A percentile compares a stretch with the other conserved stretches of the same genome.
Evolutionary conservation across 2,329 filamentous ascomycete species (phyloP).

Genomic region (Sporothrix brasiliensis): DNA sequence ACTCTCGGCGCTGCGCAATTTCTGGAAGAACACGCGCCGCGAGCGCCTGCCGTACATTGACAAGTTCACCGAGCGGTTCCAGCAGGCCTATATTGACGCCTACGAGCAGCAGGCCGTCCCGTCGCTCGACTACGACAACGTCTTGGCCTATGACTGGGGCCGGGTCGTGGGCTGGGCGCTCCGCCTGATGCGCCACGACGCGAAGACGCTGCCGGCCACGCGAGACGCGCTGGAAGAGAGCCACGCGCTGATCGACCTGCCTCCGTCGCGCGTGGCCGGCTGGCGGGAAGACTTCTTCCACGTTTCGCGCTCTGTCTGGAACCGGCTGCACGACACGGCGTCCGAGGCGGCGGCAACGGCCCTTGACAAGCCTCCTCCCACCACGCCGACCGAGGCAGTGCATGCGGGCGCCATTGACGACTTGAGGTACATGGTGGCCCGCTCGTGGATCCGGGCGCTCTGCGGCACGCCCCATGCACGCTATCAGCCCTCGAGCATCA

Average conservation of each 20-base stretch:
- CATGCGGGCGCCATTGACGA: not conserved
- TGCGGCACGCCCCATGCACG: constrained; percentile 56
- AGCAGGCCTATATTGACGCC: constrained; percentile 65
- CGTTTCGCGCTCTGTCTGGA: constrained; percentile 57
- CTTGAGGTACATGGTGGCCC: constrained; percentile 31
- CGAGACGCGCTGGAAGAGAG: constrained; percentile 50
- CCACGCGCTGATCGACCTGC: constrained; percentile 45
- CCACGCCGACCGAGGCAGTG: constrained; percentile 25
- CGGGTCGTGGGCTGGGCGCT: constrained; percentile 68
- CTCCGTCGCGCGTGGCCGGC: constrained; percentile 41
- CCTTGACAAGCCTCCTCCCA: constrained; percentile 34
- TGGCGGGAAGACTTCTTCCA: constrained; percentile 64
- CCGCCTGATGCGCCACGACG: constrained; percentile 52
- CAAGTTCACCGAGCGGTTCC: constrained; percentile 64
- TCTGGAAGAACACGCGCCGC: constrained; percentile 58
- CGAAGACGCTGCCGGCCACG: constrained; percentile 53
- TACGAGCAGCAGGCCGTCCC: constrained; percentile 66
- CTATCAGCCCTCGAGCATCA: constrained; percentile 54
- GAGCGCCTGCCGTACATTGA: constrained; percentile 58
- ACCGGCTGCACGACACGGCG: constrained; percentile 59
- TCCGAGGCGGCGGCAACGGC: constrained; percentile 51
- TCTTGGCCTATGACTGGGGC: constrained; percentile 69
- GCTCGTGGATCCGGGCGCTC: constrained; percentile 59
- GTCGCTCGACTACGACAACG: constrained; percentile 64
- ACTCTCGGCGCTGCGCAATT: constrained; percentile 55